Percentiles rank a stretch among this genome's conserved stretches.
Conservation (phyloP, 2,329 filamentous ascomycete species). For the Pyrenophora seminiperda region DNA sequence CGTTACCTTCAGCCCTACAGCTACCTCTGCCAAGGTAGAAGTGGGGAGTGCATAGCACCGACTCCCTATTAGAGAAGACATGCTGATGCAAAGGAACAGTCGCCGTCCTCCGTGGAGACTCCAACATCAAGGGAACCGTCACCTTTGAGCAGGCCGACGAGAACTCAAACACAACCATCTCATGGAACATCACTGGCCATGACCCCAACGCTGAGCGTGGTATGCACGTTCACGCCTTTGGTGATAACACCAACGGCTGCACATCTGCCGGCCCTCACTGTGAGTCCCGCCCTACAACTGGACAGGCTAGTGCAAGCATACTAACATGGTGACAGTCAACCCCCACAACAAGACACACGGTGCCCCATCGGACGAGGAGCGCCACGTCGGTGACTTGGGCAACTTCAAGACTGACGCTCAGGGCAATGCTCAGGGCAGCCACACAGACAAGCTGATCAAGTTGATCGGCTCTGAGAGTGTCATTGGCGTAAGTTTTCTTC, state of each 20-base stretch:
- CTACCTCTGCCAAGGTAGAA: neutral
- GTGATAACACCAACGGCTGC: constrained; percentile 99
- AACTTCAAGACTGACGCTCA: constrained; percentile 95
- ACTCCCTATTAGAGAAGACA: neutral
- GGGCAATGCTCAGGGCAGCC: constrained; percentile 83
- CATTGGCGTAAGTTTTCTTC: constrained; percentile 72
- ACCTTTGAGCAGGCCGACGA: constrained; percentile 92
- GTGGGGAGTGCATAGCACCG: neutral
- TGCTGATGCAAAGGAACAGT: constrained; percentile 60
- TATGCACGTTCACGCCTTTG: constrained; percentile 98
- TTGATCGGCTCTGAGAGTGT: constrained; percentile 95
- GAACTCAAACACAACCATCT: constrained; percentile 79
- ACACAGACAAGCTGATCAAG: constrained; percentile 85
- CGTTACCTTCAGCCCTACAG: neutral
- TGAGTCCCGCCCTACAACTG: constrained; percentile 54
- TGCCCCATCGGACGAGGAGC: constrained; percentile 77
- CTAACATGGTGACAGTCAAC: constrained; percentile 71
- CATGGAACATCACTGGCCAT: constrained; percentile 90
- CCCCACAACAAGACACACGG: constrained; percentile 91
- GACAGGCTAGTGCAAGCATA: neutral
- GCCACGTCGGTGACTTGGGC: constrained; percentile 96
- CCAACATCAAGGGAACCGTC: constrained; percentile 90
- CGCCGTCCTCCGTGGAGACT: constrained; percentile 96
- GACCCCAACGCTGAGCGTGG: constrained; percentile 95
- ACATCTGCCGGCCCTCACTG: constrained; percentile 97